Evolutionary conservation across 805 yeast species (phyloP).

Genomic region (Blastobotrys mokoenaii): DNA sequence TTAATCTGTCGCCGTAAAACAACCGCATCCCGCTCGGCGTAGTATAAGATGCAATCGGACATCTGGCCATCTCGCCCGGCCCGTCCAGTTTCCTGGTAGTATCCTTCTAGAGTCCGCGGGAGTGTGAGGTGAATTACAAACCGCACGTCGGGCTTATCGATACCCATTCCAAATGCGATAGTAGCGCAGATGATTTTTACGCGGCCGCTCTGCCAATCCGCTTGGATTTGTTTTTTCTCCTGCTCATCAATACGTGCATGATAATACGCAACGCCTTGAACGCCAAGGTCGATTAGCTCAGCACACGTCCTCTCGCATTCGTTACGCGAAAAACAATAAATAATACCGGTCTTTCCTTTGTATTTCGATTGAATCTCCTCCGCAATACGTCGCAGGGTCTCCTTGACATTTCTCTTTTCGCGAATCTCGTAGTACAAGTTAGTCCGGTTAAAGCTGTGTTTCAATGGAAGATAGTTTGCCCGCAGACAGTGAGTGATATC

Average conservation of each 20-base stretch:
- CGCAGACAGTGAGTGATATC: constrained; percentile 78
- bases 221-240: constrained; percentile 64
- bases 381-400: constrained; percentile 42
- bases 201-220: constrained; percentile 66
- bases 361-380: constrained; percentile 40
- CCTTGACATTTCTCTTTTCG: constrained; percentile 42
- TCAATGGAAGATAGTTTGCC: constrained; percentile 47
- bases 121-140: constrained; percentile 82
- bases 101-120: constrained; percentile 89
- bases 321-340: constrained; percentile 85
- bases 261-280: constrained; percentile 58
- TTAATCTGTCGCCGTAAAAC: constrained; percentile 68
- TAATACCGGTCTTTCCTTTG: constrained; percentile 65
- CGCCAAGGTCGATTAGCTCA: constrained; percentile 48
- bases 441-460: constrained; percentile 87
- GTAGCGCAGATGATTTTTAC: constrained; percentile 89
- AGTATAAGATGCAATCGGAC: constrained; percentile 78
- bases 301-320: constrained; percentile 78
- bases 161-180: constrained; percentile 98
- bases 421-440: constrained; percentile 74
- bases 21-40: constrained; percentile 71
- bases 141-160: constrained; percentile 92
- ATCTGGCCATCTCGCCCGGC: constrained; percentile 92
- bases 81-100: constrained; percentile 96
- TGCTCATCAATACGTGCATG: constrained; percentile 93